Percentiles rank a stretch among this genome's conserved stretches.
phyloP scores from a whole-genome alignment of 768 basidiomycete genomes.

The Boletus subparvulus region DNA sequence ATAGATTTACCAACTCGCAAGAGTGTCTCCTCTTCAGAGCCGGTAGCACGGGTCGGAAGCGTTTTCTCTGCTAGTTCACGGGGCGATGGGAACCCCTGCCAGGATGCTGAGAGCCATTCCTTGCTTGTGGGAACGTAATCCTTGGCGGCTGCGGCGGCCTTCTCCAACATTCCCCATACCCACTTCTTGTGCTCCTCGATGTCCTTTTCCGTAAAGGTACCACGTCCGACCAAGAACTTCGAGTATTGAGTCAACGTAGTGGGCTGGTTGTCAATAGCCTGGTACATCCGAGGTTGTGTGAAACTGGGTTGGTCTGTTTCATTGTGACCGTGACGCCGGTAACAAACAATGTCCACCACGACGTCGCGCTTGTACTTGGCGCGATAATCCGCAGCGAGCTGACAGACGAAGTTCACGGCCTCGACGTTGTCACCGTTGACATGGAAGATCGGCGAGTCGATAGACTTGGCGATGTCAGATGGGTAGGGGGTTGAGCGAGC shows the following conservation, averaged over 20 bases:
- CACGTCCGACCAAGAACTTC: slow-evolving; percentile 84
- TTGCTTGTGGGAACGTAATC: slow-evolving; percentile 93
- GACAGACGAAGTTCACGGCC: slow-evolving; percentile 97
- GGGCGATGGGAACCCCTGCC: slow-evolving; percentile 98
- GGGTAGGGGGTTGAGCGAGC: slow-evolving; percentile 97
- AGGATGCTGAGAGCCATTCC: slow-evolving; percentile 97
- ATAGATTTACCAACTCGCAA: slow-evolving; percentile 85
- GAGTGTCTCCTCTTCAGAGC: slow-evolving; percentile 71
- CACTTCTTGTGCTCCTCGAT: slow-evolving; percentile 98
- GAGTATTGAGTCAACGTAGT: slow-evolving; percentile 91
- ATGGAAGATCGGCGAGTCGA: slow-evolving; percentile 98
- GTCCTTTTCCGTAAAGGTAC: slow-evolving; percentile 93
- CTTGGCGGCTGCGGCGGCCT: slow-evolving; percentile 88
- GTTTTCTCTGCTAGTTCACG: slow-evolving; percentile 91
- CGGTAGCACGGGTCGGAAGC: slow-evolving; percentile 88
- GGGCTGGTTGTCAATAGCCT: slow-evolving; percentile 91
- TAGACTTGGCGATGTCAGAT: slow-evolving; percentile 97
- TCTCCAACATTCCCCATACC: slow-evolving; percentile 99
- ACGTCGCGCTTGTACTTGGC: slow-evolving; percentile 99
- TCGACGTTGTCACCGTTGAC: slow-evolving; percentile 99
- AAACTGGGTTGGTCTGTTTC: slow-evolving; percentile 99
- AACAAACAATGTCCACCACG: slow-evolving; percentile 97
- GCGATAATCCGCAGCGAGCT: slow-evolving; percentile 96
- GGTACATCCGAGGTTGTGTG: slow-evolving; percentile 98
- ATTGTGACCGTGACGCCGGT: slow-evolving; percentile 98